phyloP scores from a whole-genome alignment of 2,329 filamentous ascomycete species.

The Corinectria fuckeliana region DNA sequence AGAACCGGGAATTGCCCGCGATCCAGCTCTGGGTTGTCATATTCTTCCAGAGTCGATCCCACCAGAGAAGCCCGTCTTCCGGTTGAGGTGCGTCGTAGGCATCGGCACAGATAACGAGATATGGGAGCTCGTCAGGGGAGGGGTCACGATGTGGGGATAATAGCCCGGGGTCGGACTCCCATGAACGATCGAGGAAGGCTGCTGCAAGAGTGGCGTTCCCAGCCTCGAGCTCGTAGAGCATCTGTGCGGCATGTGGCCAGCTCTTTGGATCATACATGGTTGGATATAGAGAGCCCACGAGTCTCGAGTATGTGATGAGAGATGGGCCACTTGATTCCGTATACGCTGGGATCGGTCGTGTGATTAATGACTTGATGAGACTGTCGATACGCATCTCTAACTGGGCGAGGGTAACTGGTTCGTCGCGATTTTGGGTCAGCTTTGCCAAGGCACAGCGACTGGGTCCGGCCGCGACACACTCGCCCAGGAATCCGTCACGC shows the following conservation, averaged over 20 bases:
- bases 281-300: slow-evolving; percentile 49
- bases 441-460: slow-evolving; percentile 53
- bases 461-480: slow-evolving; percentile 56
- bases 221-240: slow-evolving; percentile 11
- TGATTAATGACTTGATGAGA: slow-evolving; percentile 46
- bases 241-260: slow-evolving; percentile 41
- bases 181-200: slow-evolving; percentile 46
- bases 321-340: slow-evolving; percentile 48
- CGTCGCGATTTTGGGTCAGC: slow-evolving; percentile 26
- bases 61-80: slow-evolving; percentile 50
- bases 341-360: slow-evolving; percentile 49
- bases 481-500: slow-evolving; percentile 57
- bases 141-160: slow-evolving; percentile 40
- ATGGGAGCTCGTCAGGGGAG: slow-evolving; percentile 47
- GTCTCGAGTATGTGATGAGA: slow-evolving; percentile 52
- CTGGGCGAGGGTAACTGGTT: slow-evolving; percentile 42
- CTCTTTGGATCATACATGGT: slow-evolving; percentile 51
- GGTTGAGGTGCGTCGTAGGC: slow-evolving; percentile 51
- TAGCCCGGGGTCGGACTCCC: slow-evolving; percentile 50
- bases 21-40: slow-evolving; percentile 55
- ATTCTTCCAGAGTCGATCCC: slow-evolving; percentile 52
- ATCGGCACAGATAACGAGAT: slow-evolving; percentile 54
- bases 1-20: slow-evolving; percentile 55
- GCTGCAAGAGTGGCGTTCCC: slow-evolving; percentile 44
- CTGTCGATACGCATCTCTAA: slow-evolving; percentile 49